Base-by-base conservation (phyloP, 2,329 filamentous ascomycete species). In the Gremmenia infestans region DNA sequence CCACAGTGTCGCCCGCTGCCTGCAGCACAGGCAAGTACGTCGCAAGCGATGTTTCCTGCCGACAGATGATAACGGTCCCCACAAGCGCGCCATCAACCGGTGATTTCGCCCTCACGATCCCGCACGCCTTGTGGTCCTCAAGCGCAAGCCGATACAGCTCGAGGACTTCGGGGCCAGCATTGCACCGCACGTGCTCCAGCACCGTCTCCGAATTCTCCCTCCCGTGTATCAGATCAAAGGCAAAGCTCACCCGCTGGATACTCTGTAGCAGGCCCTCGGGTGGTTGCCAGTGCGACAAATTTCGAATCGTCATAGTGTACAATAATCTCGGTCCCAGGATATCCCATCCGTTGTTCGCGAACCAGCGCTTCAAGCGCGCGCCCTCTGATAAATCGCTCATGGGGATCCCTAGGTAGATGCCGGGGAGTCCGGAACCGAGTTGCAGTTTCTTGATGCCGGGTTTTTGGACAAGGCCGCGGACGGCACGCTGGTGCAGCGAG, bases 271-370 rank as follows among this genome's bases (percentile, higher is more conserved):
- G 78, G 2, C 82, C 82, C 7, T 85, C 79, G 1, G 85, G 84
- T 7, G 83, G 80, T 9, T 73, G 70, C 85, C 85, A 88, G 1
- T 76, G 76, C 19, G 76, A 69, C 23, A 88, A 68, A 59, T 84
- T 83, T 35, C 79, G 78, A 37, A 86, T 79, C 0, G 84, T 76
- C 72, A 87, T 81, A 59, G 80, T 86, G 71, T 82, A 86, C 0
- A 88, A 79, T 0, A 82, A 76, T 11, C 81, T 78, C 2, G 83
- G 83, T 4, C 84, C 74, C 0, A 81, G 78, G 2, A 81, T 87
- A 65, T 95, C 91, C 92, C 92, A 97, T 14, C 93, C 92, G 48
- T 91, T 81, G 61, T 87, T 89, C n/a, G 86, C 83, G 70, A 97
- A 96, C 92, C 92, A 97, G 46, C 89, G 83, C 61, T 80, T 82